phyloP scores from a whole-genome alignment of 129 eudicot species.

The Kitagawia praeruptora region DNA sequence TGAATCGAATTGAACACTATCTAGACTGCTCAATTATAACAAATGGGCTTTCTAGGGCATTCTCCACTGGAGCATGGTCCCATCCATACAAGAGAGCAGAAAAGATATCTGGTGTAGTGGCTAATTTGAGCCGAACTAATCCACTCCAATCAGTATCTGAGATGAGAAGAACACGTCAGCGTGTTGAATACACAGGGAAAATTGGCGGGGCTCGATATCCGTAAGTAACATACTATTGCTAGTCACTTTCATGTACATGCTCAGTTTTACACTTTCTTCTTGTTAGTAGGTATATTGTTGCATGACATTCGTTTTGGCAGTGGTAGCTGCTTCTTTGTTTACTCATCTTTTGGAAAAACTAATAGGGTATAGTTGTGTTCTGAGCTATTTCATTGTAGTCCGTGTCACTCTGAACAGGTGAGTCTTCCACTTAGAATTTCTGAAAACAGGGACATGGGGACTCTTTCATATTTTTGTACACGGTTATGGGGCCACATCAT shows the following conservation, averaged over 20 bases:
- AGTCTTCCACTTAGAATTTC: neutral
- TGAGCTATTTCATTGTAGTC: neutral
- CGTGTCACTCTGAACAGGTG: neutral
- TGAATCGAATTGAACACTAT: conserved; percentile 62
- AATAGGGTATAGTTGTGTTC: neutral
- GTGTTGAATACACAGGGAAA: conserved; percentile 70
- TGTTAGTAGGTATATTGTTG: neutral
- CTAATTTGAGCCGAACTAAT: conserved; percentile 70
- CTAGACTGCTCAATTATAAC: conserved; percentile 78
- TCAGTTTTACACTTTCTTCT: neutral
- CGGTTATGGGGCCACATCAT: neutral
- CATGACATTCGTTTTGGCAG: neutral
- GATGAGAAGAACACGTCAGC: conserved; percentile 90
- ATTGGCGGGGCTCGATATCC: conserved; percentile 97
- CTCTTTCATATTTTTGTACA: neutral
- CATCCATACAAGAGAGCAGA: conserved; percentile 79
- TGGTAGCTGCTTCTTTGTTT: neutral
- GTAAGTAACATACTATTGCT: conserved; percentile 38
- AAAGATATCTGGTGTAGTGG: conserved; percentile 78
- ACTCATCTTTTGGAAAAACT: neutral
- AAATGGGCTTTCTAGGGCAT: conserved; percentile 87
- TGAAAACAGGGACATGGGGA: neutral
- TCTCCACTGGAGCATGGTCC: conserved; percentile 85
- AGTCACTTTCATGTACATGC: neutral
- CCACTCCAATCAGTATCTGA: conserved; percentile 79